Percentiles rank a stretch among this genome's conserved stretches.
Evolutionary conservation across 2,329 filamentous ascomycete species (phyloP).

Genomic region (Lachnellula cervina): DNA sequence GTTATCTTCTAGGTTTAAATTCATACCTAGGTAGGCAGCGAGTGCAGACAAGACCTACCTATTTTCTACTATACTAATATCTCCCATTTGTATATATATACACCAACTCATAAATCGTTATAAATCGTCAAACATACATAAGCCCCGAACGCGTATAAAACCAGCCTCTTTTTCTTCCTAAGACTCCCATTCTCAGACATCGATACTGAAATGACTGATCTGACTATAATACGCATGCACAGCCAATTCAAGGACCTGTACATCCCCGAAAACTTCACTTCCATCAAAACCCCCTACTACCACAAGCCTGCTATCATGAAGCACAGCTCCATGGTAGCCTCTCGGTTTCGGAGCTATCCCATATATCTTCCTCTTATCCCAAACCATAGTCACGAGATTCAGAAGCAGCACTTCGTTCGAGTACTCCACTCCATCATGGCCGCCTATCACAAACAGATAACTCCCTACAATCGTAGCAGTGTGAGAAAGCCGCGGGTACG

Average conservation of each 20-base stretch:
- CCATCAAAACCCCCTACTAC: conserved; percentile 66
- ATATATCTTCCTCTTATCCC: conserved; percentile 63
- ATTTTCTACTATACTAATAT: no score
- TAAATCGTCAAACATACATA: no score
- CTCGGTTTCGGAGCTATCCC: conserved; percentile 57
- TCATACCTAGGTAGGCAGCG: no score
- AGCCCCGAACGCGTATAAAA: no score
- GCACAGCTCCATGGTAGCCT: conserved; percentile 62
- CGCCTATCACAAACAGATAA: conserved; percentile 65
- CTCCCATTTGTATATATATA: no score
- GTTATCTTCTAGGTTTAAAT: no score
- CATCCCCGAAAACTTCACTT: conserved; percentile 62
- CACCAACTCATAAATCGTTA: no score
- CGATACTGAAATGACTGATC: conserved; percentile 68
- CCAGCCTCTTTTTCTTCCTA: no score
- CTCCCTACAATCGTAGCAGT: conserved; percentile 66
- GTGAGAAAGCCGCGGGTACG: conserved; percentile 62
- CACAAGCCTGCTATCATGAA: conserved; percentile 61
- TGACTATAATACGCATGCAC: conserved; percentile 70
- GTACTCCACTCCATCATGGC: conserved; percentile 66
- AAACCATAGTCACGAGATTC: conserved; percentile 70
- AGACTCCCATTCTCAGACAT: conserved; percentile 43
- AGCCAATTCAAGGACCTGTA: conserved; percentile 62
- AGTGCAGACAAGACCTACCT: no score
- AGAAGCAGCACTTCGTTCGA: conserved; percentile 63